Percentiles rank a stretch among this genome's conserved stretches.
These are phyloP conservation scores for Calendula officinalis DNA, from an alignment of 129 eudicot genomes.

Conservation along the genomic window DNA sequence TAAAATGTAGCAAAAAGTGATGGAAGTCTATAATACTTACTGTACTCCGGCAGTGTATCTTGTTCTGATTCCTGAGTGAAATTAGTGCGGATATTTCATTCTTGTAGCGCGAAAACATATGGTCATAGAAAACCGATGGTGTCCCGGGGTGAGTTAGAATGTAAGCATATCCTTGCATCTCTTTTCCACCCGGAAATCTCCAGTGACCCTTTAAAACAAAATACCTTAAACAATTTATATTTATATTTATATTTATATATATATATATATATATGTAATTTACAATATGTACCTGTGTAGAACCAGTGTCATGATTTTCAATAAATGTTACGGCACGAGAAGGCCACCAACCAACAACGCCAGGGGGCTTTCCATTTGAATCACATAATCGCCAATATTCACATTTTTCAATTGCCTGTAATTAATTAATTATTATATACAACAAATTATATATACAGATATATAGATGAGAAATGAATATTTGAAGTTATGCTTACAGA, in stretches of 20 bases:
- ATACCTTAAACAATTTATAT: neutral
- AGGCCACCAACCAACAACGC: slow-evolving; percentile 99
- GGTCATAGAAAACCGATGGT: slow-evolving; percentile 93
- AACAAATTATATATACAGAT: neutral
- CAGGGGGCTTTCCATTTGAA: slow-evolving; percentile 91
- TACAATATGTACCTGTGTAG: slow-evolving; percentile 86
- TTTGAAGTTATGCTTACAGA: slow-evolving; percentile 49
- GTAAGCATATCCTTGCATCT: slow-evolving; percentile 99
- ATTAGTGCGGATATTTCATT: slow-evolving; percentile 63
- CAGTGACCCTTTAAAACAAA: slow-evolving; percentile 78
- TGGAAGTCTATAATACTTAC: slow-evolving; percentile 54
- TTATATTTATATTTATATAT: neutral
- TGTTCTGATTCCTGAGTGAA: slow-evolving; percentile 68
- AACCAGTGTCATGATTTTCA: slow-evolving; percentile 99
- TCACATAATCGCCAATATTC: slow-evolving; percentile 96
- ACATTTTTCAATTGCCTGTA: slow-evolving; percentile 85
- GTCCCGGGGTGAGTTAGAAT: slow-evolving; percentile 97
- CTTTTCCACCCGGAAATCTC: slow-evolving; percentile 99
- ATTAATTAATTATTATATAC: neutral
- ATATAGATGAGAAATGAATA: neutral
- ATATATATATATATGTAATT: neutral
- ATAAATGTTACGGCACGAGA: slow-evolving; percentile 99
- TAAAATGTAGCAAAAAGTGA: neutral
- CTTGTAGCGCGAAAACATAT: slow-evolving; percentile 60
- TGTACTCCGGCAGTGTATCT: slow-evolving; percentile 80